Evolutionary conservation across 106 monocot species (phyloP), one percentile per base, ranked within the genome.

Genomic region (Chionographis japonica): DNA sequence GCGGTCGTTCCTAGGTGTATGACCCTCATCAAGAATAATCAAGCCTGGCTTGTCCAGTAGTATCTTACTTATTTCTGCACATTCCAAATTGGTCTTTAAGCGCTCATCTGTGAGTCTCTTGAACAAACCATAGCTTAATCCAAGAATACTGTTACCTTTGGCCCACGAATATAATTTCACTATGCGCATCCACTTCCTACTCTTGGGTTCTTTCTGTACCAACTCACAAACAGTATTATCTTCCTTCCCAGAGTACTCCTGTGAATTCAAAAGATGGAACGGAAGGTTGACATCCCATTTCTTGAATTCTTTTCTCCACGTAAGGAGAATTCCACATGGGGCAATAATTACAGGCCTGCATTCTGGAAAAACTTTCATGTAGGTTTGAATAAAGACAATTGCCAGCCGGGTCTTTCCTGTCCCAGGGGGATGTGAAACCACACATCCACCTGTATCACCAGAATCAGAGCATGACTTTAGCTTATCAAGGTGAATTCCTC

Each of bases 341-440:
- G 88, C 90, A 51, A 94, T 54, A 55, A 94, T 75, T 2, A 90
- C 76, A 6, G 94, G 87, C 49, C 85, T 76, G 37, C 78, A 83
- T 8, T 81, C 57, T 20, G 90, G 90, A 64, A 79, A 88, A 40
- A 80, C 15, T 40, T 70, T 77, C 72, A 94, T 53, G 60, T 78
- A 90, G 38, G 79, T 74, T 56, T 94, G 76, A 36, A 94, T 73
- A 62, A 94, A 94, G 16, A 81, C 56, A 50, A 94, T 83, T 20
- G 88, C 58, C 16, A 88, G 40, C 1, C 87, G 61, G 2, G 80
- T 88, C 77, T 94, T 94, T 51, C 94, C 90, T n/a, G 94, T 87
- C 16, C 94, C 94, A 6, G 94, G 94, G 11, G 87, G 85, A 77
- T 94, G 94, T 16, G 90, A 84, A 70, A 94, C 83, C 17, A 94